These are phyloP conservation scores for Pseudogymnoascus sp. DNA, from an alignment of 2,329 filamentous ascomycete species.

Conservation along the genomic window DNA sequence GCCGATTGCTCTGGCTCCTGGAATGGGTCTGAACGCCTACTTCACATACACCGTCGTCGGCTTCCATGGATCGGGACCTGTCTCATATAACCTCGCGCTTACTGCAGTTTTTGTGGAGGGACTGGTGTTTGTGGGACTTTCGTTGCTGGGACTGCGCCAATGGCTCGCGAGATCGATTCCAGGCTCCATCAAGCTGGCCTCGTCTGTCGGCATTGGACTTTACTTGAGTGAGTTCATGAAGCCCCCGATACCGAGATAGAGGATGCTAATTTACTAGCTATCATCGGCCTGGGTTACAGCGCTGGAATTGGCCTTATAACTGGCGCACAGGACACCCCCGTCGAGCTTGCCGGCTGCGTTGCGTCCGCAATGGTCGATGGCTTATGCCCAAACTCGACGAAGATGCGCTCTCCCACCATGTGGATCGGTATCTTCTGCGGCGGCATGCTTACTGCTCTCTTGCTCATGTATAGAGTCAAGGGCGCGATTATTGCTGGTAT, in stretches of 20 bases:
- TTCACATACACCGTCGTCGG: conserved; percentile 75
- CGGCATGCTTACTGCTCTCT: conserved; percentile 67
- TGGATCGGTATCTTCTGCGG: conserved; percentile 88
- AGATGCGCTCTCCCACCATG: conserved; percentile 77
- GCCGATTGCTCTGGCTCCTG: conserved; percentile 64
- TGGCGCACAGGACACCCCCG: conserved; percentile 58
- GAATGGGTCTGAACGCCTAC: conserved; percentile 81
- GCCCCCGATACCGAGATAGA: neutral
- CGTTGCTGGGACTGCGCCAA: conserved; percentile 73
- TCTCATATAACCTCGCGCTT: conserved; percentile 68
- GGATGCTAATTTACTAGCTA: conserved; percentile 29
- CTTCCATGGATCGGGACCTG: conserved; percentile 61
- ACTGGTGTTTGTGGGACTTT: conserved; percentile 74
- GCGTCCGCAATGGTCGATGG: conserved; percentile 34
- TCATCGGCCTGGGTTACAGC: conserved; percentile 70
- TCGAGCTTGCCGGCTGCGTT: conserved; percentile 59
- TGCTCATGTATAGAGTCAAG: conserved; percentile 82
- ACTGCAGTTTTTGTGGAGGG: conserved; percentile 87
- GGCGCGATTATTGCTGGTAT: conserved; percentile 81
- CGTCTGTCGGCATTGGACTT: conserved; percentile 76
- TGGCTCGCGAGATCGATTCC: conserved; percentile 83
- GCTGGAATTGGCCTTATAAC: conserved; percentile 76
- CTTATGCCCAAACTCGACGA: conserved; percentile 53
- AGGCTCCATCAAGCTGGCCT: conserved; percentile 77
- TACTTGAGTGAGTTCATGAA: conserved; percentile 47